phyloP scores from a whole-genome alignment of 2,329 filamentous ascomycete species.

The Diaporthe sp. region DNA sequence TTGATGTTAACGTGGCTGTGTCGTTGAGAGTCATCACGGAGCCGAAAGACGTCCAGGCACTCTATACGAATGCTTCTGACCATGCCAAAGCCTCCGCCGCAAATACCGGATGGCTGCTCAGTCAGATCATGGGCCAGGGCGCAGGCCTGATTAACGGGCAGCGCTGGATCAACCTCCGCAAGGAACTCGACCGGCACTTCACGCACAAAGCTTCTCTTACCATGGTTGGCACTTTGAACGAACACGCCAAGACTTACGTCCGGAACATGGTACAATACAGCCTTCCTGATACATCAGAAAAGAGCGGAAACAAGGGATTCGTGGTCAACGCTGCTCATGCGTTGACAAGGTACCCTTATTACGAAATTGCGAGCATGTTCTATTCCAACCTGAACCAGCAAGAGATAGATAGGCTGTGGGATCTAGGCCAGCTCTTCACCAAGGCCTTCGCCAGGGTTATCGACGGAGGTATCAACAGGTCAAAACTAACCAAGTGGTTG shows the following conservation, averaged over 20 bases:
- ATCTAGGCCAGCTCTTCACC: conserved; percentile 6
- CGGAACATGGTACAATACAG: neutral
- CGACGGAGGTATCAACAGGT: conserved; percentile 2
- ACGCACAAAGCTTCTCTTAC: neutral
- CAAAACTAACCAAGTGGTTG: conserved; percentile 1
- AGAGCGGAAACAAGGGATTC: neutral
- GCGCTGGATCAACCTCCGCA: conserved; percentile 23
- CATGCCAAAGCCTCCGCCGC: conserved; percentile 8
- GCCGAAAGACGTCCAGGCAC: conserved; percentile 7
- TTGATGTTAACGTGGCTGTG: neutral
- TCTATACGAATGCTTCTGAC: conserved; percentile 1
- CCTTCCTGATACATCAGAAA: neutral
- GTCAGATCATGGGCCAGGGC: conserved; percentile 17
- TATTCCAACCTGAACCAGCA: conserved; percentile 8
- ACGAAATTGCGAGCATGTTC: conserved; percentile 9
- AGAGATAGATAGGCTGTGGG: neutral
- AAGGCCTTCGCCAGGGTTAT: conserved; percentile 14
- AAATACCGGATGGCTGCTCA: conserved; percentile 4
- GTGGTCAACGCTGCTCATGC: conserved; percentile 3
- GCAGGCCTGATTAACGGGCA: conserved; percentile 15
- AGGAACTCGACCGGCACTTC: conserved; percentile 4
- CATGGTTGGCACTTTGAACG: conserved; percentile 9
- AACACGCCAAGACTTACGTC: neutral
- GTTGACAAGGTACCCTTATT: conserved; percentile 10
- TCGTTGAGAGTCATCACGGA: neutral